Percentiles rank a stretch among this genome's conserved stretches.
phyloP scores from a whole-genome alignment of 2,329 filamentous ascomycete species.

The Rutstroemia sp. region DNA sequence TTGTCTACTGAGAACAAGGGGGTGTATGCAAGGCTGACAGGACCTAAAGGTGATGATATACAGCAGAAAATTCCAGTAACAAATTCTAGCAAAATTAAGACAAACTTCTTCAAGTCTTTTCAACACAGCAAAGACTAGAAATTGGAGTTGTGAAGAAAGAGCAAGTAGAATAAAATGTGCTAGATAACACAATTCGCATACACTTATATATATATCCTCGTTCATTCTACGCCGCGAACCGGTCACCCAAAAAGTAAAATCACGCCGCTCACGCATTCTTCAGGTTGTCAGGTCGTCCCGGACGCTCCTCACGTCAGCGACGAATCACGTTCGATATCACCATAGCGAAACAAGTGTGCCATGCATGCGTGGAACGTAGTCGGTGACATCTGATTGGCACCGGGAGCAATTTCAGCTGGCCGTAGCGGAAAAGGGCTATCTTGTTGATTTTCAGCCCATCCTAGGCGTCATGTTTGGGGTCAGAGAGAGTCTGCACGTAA shows the following conservation, averaged over 20 bases:
- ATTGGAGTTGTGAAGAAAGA: not conserved
- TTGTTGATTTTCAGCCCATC: too few species aligned
- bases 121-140: too few species aligned
- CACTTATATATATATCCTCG: not conserved
- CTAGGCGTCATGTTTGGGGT: too few species aligned
- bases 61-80: not conserved
- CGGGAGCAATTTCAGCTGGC: not conserved
- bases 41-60: not conserved
- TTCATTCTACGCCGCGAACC: not conserved
- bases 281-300: not conserved
- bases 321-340: constrained; percentile 1
- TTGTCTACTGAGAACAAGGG: not conserved
- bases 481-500: too few species aligned
- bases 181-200: not conserved
- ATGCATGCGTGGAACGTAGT: not conserved
- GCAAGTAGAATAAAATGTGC: not conserved
- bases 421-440: not conserved
- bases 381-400: not conserved
- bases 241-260: not conserved
- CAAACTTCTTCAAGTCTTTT: not conserved
- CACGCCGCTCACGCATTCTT: not conserved
- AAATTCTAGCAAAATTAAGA: not conserved
- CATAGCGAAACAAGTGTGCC: not conserved
- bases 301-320: constrained; percentile 4
- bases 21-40: not conserved